Evolutionary conservation across 2,329 filamentous ascomycete species (phyloP).

Genomic region (Hysterium pulicare): DNA sequence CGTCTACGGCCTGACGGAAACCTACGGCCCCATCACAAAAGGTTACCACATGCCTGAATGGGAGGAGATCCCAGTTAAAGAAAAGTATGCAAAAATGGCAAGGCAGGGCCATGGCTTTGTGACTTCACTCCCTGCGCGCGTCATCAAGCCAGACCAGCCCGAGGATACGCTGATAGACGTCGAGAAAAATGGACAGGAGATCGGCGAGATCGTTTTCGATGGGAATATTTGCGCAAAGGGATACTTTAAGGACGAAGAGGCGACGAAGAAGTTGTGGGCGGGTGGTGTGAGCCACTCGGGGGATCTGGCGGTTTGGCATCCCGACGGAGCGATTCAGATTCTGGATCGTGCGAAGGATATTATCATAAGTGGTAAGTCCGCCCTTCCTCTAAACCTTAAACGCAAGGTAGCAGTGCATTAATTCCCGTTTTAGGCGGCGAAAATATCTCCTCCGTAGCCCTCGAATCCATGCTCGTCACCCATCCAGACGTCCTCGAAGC

Average conservation of each 20-base stretch:
- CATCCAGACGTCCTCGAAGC: conserved; percentile 89
- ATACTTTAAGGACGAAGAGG: conserved; percentile 86
- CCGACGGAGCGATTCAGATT: conserved; percentile 87
- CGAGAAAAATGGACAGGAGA: conserved; percentile 66
- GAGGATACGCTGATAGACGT: conserved; percentile 67
- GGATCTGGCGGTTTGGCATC: conserved; percentile 89
- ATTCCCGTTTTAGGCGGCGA: conserved; percentile 67
- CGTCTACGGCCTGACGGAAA: conserved; percentile 84
- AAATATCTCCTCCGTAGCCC: conserved; percentile 90
- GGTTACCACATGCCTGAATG: conserved; percentile 84
- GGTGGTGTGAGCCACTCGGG: conserved; percentile 87
- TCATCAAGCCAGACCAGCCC: conserved; percentile 75
- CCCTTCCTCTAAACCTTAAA: background rate
- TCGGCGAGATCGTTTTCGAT: conserved; percentile 79
- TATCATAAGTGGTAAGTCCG: conserved; percentile 77
- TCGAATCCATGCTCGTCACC: conserved; percentile 84
- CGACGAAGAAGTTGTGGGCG: conserved; percentile 80
- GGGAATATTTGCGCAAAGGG: conserved; percentile 91
- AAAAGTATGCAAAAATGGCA: conserved; percentile 87
- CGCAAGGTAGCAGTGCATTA: no score
- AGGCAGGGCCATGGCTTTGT: conserved; percentile 91
- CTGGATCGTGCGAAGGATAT: conserved; percentile 95
- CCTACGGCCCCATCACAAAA: conserved; percentile 93
- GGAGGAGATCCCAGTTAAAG: conserved; percentile 68
- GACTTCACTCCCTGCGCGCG: conserved; percentile 72